A percentile compares a stretch with the other conserved stretches of the same genome.
These are phyloP conservation scores for Abrus pulchellus DNA, from an alignment of 306 rosid species.

Conservation along the genomic window DNA sequence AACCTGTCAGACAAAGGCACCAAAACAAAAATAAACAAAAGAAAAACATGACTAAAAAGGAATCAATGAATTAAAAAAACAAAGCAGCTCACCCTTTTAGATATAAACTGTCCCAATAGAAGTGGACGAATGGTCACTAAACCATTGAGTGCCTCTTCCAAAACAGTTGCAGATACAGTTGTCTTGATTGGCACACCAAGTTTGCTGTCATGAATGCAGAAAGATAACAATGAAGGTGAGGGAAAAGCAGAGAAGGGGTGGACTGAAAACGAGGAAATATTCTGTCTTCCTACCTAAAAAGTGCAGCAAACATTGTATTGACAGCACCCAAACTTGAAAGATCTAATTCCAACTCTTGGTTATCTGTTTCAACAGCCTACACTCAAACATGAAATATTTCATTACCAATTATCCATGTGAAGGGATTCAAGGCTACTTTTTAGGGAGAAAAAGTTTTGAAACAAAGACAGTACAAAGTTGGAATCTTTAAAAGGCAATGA, in stretches of 20 bases:
- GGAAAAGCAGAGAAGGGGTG: slow-evolving; percentile 28
- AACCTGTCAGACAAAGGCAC: slow-evolving; percentile 65
- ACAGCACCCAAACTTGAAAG: slow-evolving; percentile 98
- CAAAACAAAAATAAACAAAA: slow-evolving; percentile 41
- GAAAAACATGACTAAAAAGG: slow-evolving; percentile 21
- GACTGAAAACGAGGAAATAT: not conserved
- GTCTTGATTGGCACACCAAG: slow-evolving; percentile 99
- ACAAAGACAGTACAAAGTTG: slow-evolving; percentile 1
- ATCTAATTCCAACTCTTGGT: slow-evolving; percentile 96
- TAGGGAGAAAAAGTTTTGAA: not conserved
- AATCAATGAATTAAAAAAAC: slow-evolving; percentile 15
- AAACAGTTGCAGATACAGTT: slow-evolving; percentile 88
- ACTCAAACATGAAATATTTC: slow-evolving; percentile 46
- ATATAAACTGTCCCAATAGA: slow-evolving; percentile 68
- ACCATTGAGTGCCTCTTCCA: slow-evolving; percentile 97
- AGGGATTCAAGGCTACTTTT: not conserved
- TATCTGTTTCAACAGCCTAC: slow-evolving; percentile 93
- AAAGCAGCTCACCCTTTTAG: slow-evolving; percentile 68
- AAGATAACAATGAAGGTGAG: slow-evolving; percentile 29
- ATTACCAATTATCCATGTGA: slow-evolving; percentile 15
- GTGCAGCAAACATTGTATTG: slow-evolving; percentile 99
- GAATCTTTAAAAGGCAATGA: slow-evolving; percentile 37
- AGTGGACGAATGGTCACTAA: slow-evolving; percentile 74
- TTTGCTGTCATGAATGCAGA: slow-evolving; percentile 65
- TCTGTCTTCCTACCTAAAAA: slow-evolving; percentile 72